These are phyloP conservation scores for Tetragonia tetragonoides DNA, from an alignment of 148 eudicot species.

Conservation along the genomic window DNA sequence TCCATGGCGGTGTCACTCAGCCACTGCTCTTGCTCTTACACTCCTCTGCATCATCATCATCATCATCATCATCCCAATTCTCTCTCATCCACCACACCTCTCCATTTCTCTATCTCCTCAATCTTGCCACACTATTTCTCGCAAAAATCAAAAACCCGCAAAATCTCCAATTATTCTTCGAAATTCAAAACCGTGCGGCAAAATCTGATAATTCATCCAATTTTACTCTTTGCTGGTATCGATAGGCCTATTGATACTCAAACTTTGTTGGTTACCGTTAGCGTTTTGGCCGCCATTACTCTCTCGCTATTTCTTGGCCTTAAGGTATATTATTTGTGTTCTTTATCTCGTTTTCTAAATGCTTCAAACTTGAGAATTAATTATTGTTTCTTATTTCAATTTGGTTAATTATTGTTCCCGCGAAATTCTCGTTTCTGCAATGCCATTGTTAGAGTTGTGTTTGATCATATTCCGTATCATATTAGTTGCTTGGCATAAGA, in stretches of 20 bases:
- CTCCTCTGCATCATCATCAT: slow-evolving; percentile 20
- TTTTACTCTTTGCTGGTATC: slow-evolving; percentile 48
- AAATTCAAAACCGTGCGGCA: slow-evolving; percentile 27
- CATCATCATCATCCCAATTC: slow-evolving; percentile 14
- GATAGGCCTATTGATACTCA: slow-evolving; percentile 70
- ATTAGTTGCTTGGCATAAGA: not conserved
- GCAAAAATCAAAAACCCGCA: slow-evolving; percentile 25
- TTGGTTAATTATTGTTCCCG: not conserved
- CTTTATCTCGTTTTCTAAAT: not conserved
- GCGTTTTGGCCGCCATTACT: slow-evolving; percentile 73
- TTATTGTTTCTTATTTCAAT: not conserved
- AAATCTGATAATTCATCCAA: slow-evolving; percentile 45
- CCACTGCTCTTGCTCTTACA: slow-evolving; percentile 30
- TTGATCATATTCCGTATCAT: not conserved
- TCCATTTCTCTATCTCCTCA: slow-evolving; percentile 15
- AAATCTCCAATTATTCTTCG: slow-evolving; percentile 15
- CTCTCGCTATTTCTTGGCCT: slow-evolving; percentile 85
- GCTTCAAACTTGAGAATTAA: not conserved
- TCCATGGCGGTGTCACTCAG: slow-evolving; percentile 47
- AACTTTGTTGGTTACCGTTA: slow-evolving; percentile 63
- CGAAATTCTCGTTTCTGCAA: not conserved
- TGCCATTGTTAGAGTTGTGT: not conserved
- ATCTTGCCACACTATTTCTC: not conserved
- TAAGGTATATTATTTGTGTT: slow-evolving; percentile 43
- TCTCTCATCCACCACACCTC: slow-evolving; percentile 24